Percentiles rank a stretch among this genome's conserved stretches.
These are phyloP conservation scores for Dipodascopsis tothii DNA, from an alignment of 805 yeast genomes.

Conservation along the genomic window DNA sequence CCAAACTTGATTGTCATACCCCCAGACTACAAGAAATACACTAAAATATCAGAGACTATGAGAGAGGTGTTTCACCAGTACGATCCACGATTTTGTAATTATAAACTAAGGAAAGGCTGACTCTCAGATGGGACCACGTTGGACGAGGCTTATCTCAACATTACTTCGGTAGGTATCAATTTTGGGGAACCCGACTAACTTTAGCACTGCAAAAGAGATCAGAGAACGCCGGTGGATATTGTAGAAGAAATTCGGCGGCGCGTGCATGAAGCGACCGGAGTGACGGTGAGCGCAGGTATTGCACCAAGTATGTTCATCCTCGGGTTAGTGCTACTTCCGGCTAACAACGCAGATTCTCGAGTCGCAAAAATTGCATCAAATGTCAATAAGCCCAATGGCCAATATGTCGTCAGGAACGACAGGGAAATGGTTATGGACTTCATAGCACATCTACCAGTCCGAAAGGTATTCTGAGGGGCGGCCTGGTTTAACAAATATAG, in stretches of 20 bases:
- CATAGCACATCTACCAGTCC: constrained; percentile 19
- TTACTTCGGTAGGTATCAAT: constrained; percentile 13
- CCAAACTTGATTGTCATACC: constrained; percentile 58
- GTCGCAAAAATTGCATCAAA: constrained; percentile 27
- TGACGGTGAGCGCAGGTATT: constrained; percentile 75
- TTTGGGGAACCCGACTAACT: background rate
- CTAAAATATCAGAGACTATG: constrained; percentile 52
- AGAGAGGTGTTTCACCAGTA: constrained; percentile 49
- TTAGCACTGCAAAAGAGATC: background rate
- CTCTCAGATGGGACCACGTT: constrained; percentile 55
- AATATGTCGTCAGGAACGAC: constrained; percentile 13
- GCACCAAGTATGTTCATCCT: constrained; percentile 43
- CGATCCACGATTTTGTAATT: no score
- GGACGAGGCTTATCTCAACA: constrained; percentile 30
- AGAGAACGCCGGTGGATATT: constrained; percentile 10
- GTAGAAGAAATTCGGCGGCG: constrained; percentile 36
- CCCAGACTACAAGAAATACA: constrained; percentile 71
- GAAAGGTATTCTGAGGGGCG: constrained; percentile 20
- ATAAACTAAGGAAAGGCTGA: no score
- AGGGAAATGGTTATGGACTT: constrained; percentile 20
- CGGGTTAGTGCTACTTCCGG: background rate
- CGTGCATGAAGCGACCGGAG: constrained; percentile 41
- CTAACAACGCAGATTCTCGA: constrained; percentile 14
- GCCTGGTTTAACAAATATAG: background rate
- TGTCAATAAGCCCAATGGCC: constrained; percentile 27